Evolutionary conservation across 2,329 filamentous ascomycete genomes (phyloP), one percentile per base, ranked within the genome.

Genomic region (Drechslera avenae): DNA sequence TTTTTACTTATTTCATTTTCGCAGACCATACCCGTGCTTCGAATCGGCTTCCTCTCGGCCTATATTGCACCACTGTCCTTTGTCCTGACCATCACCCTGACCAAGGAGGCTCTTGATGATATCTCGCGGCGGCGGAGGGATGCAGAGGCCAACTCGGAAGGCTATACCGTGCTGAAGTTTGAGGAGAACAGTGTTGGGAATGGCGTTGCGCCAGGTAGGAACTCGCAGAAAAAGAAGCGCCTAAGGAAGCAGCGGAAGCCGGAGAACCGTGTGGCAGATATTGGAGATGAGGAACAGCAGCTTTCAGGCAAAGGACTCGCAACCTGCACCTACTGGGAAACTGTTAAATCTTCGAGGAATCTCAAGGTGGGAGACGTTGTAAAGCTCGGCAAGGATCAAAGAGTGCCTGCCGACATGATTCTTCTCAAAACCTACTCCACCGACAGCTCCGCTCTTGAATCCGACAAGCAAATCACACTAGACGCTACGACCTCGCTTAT

Each of bases 61-160:
- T 99, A 99, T 66, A 86, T 97, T 71, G 92, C 90, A 16, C 94
- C 94, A 1, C 76, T 99, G 56, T 91, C 87, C 0, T 97, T 97
- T 74, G 95, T 99, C 54, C 83, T 99, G 34, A 80, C 86, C 34
- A 94, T 99, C 59, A 97, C 94, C 0, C 82, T 99, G 66, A 92
- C 91, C 14, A 99, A 99, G 73, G 95, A 99, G 75, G 95, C 94
- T 0, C 86, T 89, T 65, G 94, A 99, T 71, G 95, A 99, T 72
- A 90, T 99, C 64, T 88, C 86, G 46, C 81, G 94, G 60, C 83
- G 95, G 53, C 83, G 89, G 59, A 84, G 95, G 68, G 94, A 99
- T 73, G 89, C 88, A 13, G 94, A 99, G 73, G 93, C 94, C 3
- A 99, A 99, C 71, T 88, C 93, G 2, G 94, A 99, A 71, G 85